Base-by-base conservation (phyloP, 257 asterid species). In the Plectranthus barbatus region DNA sequence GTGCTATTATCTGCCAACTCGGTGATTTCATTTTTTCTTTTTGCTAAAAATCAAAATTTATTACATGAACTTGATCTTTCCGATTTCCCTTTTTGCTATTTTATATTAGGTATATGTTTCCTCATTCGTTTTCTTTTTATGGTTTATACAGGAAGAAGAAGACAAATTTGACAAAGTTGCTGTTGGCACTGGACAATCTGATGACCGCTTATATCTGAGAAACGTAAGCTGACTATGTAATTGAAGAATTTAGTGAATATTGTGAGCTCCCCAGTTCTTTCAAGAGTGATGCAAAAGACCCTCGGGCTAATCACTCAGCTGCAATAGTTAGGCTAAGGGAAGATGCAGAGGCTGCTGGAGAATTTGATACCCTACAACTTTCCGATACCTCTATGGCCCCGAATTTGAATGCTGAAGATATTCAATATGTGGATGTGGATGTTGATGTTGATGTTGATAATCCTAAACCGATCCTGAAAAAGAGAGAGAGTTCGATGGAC, bases 91-190 rank as follows among this genome's bases (percentile, higher is more conserved):
- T 54, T 14, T 44, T 26, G 47, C 13, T 69, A 6, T 15, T 41
- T 17, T 10, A 11, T 17, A 26, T 3, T 41, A 49, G 44, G 42
- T 49, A 17, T 14, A 37, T 26, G 23, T 67, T 37, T 2, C 9
- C 33, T 36, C 36, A 0, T 17, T 57, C 7, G 19, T 15, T n/a
- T 1, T 63, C 50, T 15, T 2, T 66, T 15, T 59, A 66, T 72
- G 54, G 42, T 33, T 54, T 74, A 40, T 62, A 61, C 78, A 88
- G 95, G 97, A 92, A 54, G 98, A 92, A 78, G 96, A 89, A 81
- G 95, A 92, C 55, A 81, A 83, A 76, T 84, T 50, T 67, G 98
- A 91, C 76, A 86, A 83, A 79, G 84, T 86, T 62, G 97, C 98
- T 11, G 78, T 76, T 26, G 93, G 89, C 66, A 51, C 54, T 46